Conservation (phyloP, 805 yeast species). For the Barnettozyma populi region DNA sequence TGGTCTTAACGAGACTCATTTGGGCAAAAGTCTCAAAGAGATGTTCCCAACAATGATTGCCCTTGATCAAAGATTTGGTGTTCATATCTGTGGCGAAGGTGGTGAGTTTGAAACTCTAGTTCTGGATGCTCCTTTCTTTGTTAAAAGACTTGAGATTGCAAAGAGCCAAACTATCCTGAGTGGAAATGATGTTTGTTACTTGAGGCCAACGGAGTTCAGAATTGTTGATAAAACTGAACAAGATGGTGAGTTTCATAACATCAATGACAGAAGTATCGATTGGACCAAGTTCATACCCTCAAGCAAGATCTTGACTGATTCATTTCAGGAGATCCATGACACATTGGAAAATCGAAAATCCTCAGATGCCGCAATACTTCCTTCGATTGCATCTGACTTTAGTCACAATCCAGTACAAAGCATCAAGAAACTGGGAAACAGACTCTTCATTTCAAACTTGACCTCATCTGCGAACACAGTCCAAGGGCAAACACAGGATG, state of each 20-base stretch:
- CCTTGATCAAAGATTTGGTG: slow-evolving; percentile 63
- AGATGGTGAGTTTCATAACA: slow-evolving; percentile 18
- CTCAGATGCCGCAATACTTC: background rate
- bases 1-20: slow-evolving; percentile 62
- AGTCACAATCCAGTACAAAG: background rate
- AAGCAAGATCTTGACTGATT: slow-evolving; percentile 32
- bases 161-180: slow-evolving; percentile 16
- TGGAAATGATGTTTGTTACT: slow-evolving; percentile 66
- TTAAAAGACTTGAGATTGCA: slow-evolving; percentile 34
- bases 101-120: slow-evolving; percentile 97
- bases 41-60: slow-evolving; percentile 51
- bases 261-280: slow-evolving; percentile 11
- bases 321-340: slow-evolving; percentile 34
- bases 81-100: slow-evolving; percentile 97
- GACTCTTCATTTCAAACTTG: slow-evolving; percentile 41
- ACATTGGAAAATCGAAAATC: background rate
- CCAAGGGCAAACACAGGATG: slow-evolving; percentile 41
- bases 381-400: background rate
- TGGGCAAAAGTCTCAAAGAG: slow-evolving; percentile 64
- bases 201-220: slow-evolving; percentile 46
- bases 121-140: slow-evolving; percentile 83
- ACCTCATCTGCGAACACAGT: slow-evolving; percentile 22
- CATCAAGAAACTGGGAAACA: slow-evolving; percentile 23
- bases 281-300: slow-evolving; percentile 22
- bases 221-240: slow-evolving; percentile 35